phyloP scores from a whole-genome alignment of 345 rosid genomes.

The Populus deltoides region DNA sequence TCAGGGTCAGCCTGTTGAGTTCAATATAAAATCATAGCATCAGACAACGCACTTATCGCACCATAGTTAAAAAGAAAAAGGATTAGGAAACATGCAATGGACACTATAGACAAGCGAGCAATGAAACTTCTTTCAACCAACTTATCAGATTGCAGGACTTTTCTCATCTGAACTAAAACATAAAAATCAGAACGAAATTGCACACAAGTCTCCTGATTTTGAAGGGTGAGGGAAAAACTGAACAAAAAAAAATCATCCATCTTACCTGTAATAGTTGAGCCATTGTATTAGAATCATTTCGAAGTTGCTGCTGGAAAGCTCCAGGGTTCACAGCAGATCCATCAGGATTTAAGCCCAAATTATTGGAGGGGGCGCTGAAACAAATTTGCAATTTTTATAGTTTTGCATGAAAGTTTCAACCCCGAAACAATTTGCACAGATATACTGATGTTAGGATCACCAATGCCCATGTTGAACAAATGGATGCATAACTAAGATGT shows the following conservation, averaged over 20 bases:
- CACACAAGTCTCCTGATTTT: background rate
- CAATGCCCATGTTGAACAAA: background rate
- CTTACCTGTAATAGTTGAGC: constrained; percentile 80
- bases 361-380: constrained; percentile 54
- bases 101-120: background rate
- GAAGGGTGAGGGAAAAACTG: background rate
- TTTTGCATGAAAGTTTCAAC: constrained; percentile 2
- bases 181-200: background rate
- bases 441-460: too few species aligned
- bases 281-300: constrained; percentile 69
- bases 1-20: constrained; percentile 71
- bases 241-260: constrained; percentile 1
- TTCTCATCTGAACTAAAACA: background rate
- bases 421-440: background rate
- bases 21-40: constrained; percentile 2
- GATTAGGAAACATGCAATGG: background rate
- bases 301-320: constrained; percentile 81
- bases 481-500: background rate
- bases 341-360: constrained; percentile 67
- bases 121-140: background rate
- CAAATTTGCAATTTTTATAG: constrained; percentile 1
- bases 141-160: background rate
- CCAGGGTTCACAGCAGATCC: constrained; percentile 90
- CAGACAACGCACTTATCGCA: background rate
- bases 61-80: background rate